phyloP scores from a whole-genome alignment of 2,329 filamentous ascomycete species.

The Rosellinia necatrix region DNA sequence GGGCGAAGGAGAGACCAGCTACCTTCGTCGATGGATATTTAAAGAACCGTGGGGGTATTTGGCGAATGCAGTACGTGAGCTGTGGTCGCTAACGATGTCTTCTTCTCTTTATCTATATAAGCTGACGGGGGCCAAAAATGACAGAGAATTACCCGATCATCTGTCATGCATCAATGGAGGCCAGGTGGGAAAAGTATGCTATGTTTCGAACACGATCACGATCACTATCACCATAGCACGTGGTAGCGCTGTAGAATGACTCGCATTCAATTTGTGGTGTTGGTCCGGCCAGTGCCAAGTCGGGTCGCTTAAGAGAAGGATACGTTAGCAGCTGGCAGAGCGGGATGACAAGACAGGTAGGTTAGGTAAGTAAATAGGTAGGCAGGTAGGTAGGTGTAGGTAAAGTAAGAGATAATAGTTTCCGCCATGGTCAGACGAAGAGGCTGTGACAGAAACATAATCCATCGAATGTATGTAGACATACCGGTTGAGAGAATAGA shows the following conservation, averaged over 20 bases:
- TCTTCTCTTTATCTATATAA: conserved; percentile 14
- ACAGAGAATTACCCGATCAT: conserved; percentile 20
- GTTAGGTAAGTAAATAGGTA: too few species aligned
- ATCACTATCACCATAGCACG: conserved; percentile 4
- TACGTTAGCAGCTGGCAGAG: conserved; percentile 26
- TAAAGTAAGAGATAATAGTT: too few species aligned
- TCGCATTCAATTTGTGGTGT: conserved; percentile 8
- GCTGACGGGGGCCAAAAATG: conserved; percentile 7
- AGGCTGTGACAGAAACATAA: too few species aligned
- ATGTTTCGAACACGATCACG: neutral
- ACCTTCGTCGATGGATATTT: neutral
- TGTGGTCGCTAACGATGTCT: conserved; percentile 11
- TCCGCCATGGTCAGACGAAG: too few species aligned
- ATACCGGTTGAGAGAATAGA: too few species aligned
- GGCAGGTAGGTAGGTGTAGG: neutral
- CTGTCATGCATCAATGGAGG: conserved; percentile 30
- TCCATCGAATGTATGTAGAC: too few species aligned
- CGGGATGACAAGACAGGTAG: neutral
- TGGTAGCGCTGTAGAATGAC: conserved; percentile 10
- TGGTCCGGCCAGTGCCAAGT: neutral
- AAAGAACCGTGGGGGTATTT: neutral
- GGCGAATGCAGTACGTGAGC: conserved; percentile 2
- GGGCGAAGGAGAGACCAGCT: neutral
- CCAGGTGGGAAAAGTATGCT: conserved; percentile 18
- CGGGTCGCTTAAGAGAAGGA: conserved; percentile 12